Percentiles rank a stretch among this genome's conserved stretches.
Conservation (phyloP, 495 filamentous ascomycete genomes). For the Penicillium pancosmium region DNA sequence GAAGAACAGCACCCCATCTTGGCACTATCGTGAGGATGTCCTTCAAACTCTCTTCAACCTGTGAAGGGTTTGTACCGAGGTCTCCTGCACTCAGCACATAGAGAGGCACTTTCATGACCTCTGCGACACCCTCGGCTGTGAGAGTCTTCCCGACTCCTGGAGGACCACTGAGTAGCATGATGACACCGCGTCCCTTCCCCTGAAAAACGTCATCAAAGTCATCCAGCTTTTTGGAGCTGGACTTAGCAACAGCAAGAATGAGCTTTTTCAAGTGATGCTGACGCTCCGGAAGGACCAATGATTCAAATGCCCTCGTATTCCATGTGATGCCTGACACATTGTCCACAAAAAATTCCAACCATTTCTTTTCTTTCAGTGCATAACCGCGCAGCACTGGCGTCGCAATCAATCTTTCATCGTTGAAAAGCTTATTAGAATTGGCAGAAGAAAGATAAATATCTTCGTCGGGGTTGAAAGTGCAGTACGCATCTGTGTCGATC, state of each 20-base stretch:
- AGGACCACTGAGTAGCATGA: conserved; percentile 41
- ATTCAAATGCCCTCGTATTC: conserved; percentile 57
- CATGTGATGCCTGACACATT: conserved; percentile 47
- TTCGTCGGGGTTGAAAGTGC: conserved; percentile 38
- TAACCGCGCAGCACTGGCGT: conserved; percentile 26
- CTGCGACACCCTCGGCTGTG: conserved; percentile 42
- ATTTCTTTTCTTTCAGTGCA: conserved; percentile 40
- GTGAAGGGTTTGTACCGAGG: conserved; percentile 49
- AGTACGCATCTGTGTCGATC: conserved; percentile 49
- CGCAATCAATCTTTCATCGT: conserved; percentile 21
- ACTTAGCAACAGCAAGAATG: conserved; percentile 33
- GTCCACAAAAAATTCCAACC: conserved; percentile 44
- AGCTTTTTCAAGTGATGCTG: conserved; percentile 31
- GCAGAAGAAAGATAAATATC: conserved; percentile 20
- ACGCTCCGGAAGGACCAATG: conserved; percentile 48
- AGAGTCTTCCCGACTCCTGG: conserved; percentile 49
- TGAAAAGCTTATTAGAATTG: background rate
- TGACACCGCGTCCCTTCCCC: conserved; percentile 37
- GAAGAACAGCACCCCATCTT: conserved; percentile 49
- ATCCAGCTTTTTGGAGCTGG: conserved; percentile 29
- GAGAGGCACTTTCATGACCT: conserved; percentile 33
- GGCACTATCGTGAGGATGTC: conserved; percentile 51
- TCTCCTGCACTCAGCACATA: conserved; percentile 55
- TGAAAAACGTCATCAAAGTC: conserved; percentile 34
- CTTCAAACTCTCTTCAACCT: conserved; percentile 53